Evolutionary conservation across 148 eudicot genomes (phyloP).

Genomic region (Camellia japonica): DNA sequence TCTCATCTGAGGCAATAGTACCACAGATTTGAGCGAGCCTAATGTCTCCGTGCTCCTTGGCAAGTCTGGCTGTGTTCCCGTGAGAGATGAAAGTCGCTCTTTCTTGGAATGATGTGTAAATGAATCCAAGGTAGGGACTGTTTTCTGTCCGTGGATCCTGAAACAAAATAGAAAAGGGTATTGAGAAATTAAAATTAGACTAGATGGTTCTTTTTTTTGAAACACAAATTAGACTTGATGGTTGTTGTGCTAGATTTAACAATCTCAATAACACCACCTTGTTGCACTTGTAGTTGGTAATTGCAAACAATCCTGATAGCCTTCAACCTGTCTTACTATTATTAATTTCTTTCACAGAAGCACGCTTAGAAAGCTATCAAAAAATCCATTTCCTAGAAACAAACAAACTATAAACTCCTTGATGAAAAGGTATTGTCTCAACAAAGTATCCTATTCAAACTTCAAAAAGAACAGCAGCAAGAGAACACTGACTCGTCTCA

Average conservation of each 20-base stretch:
- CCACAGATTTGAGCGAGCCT: constrained; percentile 28
- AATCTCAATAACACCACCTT: too few species aligned
- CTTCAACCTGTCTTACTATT: not conserved
- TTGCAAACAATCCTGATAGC: not conserved
- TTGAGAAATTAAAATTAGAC: not conserved
- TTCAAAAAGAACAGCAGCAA: too few species aligned
- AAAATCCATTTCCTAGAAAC: not conserved
- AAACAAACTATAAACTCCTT: too few species aligned
- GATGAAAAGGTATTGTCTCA: too few species aligned
- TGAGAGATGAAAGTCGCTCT: constrained; percentile 30
- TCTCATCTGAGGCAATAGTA: constrained; percentile 29
- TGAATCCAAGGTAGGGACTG: constrained; percentile 29
- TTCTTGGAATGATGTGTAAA: constrained; percentile 31
- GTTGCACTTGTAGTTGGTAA: too few species aligned
- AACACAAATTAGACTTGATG: too few species aligned
- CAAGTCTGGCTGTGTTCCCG: constrained; percentile 29
- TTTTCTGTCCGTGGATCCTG: constrained; percentile 30
- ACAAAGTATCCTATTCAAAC: too few species aligned
- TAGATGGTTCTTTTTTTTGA: not conserved
- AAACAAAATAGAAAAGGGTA: not conserved
- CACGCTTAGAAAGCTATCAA: not conserved
- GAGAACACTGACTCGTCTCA: too few species aligned
- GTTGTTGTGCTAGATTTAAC: too few species aligned
- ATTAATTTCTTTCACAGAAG: not conserved
- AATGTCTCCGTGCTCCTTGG: constrained; percentile 21